These are phyloP conservation scores for Paramecium pentaurelia DNA, from an alignment of 73 alveolate species.

Conservation along the genomic window DNA sequence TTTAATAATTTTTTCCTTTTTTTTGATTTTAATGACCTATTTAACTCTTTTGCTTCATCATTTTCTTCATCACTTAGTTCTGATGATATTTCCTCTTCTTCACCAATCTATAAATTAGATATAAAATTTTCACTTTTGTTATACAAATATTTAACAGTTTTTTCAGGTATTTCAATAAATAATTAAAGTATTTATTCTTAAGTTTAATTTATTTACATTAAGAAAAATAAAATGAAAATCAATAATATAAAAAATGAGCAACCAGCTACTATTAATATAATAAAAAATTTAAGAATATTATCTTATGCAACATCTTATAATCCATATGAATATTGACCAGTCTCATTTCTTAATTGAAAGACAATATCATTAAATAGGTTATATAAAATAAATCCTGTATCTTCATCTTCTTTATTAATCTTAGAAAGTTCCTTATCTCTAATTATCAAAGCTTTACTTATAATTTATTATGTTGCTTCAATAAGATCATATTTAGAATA, in stretches of 20 bases:
- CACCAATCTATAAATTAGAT: neutral
- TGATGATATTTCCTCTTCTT: neutral
- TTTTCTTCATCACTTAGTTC: neutral
- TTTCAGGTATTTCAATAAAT: slow-evolving; percentile 17
- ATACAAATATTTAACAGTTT: neutral
- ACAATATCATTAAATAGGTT: neutral
- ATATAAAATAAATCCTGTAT: neutral
- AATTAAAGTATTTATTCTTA: neutral
- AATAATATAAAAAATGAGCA: neutral
- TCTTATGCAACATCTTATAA: neutral
- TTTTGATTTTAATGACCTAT: neutral
- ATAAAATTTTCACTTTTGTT: slow-evolving; percentile 39
- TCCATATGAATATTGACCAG: neutral
- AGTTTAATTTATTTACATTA: neutral
- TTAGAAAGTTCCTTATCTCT: neutral
- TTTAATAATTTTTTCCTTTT: neutral
- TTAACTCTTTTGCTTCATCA: neutral
- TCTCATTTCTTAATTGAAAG: neutral
- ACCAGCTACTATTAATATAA: neutral
- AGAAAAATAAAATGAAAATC: neutral
- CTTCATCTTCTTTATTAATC: neutral
- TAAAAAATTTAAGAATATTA: neutral
- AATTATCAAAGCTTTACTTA: neutral
- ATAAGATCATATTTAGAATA: neutral
- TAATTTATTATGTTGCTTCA: neutral